Conservation (phyloP, 108 stramenopile genomes). For the Nitzschia putrida region DNA sequence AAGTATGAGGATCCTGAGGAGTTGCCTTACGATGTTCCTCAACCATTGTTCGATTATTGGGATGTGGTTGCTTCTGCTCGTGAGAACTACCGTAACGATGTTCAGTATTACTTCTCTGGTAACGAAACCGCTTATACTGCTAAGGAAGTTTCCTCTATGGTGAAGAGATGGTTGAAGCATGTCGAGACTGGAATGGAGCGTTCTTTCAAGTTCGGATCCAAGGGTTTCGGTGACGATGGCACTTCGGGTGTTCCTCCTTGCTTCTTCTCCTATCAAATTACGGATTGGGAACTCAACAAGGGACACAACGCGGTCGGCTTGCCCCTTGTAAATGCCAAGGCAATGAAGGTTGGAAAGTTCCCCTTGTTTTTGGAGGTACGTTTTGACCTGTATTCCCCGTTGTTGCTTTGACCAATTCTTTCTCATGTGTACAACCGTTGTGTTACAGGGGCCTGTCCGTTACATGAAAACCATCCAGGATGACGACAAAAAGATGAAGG, state of each 20-base stretch:
- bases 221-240: constrained; percentile 83
- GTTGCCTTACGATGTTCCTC: constrained; percentile 67
- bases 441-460: constrained; percentile 73
- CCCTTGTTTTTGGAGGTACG: constrained; percentile 88
- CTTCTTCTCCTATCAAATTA: constrained; percentile 86
- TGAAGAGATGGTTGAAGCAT: constrained; percentile 71
- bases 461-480: constrained; percentile 92
- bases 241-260: constrained; percentile 82
- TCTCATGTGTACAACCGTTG: not conserved
- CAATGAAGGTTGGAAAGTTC: constrained; percentile 85
- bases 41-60: constrained; percentile 90
- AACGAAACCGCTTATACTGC: constrained; percentile 61
- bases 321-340: constrained; percentile 74
- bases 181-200: constrained; percentile 80
- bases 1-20: constrained; percentile 69
- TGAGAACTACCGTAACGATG: constrained; percentile 80
- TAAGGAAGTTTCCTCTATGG: constrained; percentile 60
- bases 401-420: too few relatives aligned
- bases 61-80: constrained; percentile 83
- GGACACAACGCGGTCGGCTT: constrained; percentile 62
- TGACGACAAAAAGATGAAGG: constrained; percentile 67
- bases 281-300: constrained; percentile 65
- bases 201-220: constrained; percentile 78
- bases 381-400: not conserved
- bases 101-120: constrained; percentile 87